phyloP scores from a whole-genome alignment of 257 asterid species.

The Echium plantagineum region DNA sequence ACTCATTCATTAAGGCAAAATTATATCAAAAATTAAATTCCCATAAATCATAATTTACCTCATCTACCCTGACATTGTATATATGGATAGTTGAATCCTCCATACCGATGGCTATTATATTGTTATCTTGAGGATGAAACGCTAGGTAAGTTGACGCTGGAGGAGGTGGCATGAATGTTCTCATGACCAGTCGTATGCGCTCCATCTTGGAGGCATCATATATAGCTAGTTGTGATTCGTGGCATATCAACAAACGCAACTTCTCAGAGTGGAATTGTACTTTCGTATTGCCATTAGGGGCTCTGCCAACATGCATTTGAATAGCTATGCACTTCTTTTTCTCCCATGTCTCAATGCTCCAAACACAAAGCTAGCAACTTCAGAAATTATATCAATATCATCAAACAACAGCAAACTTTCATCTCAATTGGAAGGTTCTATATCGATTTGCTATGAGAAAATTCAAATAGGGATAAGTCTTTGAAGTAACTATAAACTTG shows the following conservation, averaged over 20 bases:
- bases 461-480: too few relatives aligned
- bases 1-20: too few relatives aligned
- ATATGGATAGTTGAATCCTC: too few relatives aligned
- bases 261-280: slow-evolving; percentile 89
- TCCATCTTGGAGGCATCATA: slow-evolving; percentile 92
- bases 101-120: too few relatives aligned
- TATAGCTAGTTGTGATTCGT: slow-evolving; percentile 81
- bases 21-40: too few relatives aligned
- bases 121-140: too few relatives aligned
- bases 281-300: slow-evolving; percentile 80
- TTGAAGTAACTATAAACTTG: too few relatives aligned
- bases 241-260: slow-evolving; percentile 71
- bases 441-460: background rate
- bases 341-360: slow-evolving; percentile 98
- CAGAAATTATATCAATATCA: background rate
- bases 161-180: too few relatives aligned
- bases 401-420: background rate
- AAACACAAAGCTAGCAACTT: slow-evolving; percentile 55
- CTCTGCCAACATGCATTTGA: slow-evolving; percentile 83
- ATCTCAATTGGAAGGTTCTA: background rate
- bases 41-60: too few relatives aligned
- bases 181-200: slow-evolving; percentile 88
- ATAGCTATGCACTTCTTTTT: slow-evolving; percentile 66
- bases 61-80: too few relatives aligned
- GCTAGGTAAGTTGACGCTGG: too few relatives aligned